These are phyloP conservation scores for Maudiozyma humilis DNA, from an alignment of 1,139 yeast species.

Conservation along the genomic window DNA sequence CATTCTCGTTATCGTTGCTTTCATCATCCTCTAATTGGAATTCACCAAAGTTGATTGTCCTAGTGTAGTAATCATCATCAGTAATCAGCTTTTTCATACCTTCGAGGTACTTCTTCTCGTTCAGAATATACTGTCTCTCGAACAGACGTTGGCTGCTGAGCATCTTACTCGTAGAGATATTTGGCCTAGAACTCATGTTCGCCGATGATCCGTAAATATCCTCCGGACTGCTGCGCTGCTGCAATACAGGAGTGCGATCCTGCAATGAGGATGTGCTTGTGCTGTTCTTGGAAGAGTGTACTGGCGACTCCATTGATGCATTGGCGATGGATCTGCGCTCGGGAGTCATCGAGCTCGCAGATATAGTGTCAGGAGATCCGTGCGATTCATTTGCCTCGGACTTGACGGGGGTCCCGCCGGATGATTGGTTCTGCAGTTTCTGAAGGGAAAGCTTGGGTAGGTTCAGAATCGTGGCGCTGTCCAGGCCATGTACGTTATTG, in stretches of 20 bases:
- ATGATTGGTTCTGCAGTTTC: not conserved
- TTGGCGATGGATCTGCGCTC: not conserved
- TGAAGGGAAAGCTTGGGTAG: constrained; percentile 2
- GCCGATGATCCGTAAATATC: not conserved
- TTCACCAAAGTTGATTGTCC: constrained; percentile 39
- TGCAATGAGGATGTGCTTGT: not conserved
- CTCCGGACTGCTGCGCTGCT: not conserved
- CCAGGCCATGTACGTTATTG: not conserved
- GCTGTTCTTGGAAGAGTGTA: constrained; percentile 1
- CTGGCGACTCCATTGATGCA: not conserved
- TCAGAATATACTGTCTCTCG: constrained; percentile 36
- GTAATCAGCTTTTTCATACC: constrained; percentile 54
- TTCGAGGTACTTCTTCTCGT: constrained; percentile 61
- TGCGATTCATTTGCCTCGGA: not conserved
- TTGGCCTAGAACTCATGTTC: not conserved
- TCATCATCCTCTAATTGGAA: constrained; percentile 28
- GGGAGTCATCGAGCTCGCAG: not conserved
- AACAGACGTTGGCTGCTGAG: constrained; percentile 19
- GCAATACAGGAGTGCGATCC: constrained; percentile 1
- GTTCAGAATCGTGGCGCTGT: constrained; percentile 1
- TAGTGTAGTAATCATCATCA: constrained; percentile 69
- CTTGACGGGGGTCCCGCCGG: not conserved
- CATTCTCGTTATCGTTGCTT: constrained; percentile 20
- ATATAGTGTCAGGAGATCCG: not conserved
- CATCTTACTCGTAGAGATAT: constrained; percentile 4